Evolutionary conservation across 495 filamentous ascomycete genomes (phyloP).

Genomic region (Venustampulla echinocandica): DNA sequence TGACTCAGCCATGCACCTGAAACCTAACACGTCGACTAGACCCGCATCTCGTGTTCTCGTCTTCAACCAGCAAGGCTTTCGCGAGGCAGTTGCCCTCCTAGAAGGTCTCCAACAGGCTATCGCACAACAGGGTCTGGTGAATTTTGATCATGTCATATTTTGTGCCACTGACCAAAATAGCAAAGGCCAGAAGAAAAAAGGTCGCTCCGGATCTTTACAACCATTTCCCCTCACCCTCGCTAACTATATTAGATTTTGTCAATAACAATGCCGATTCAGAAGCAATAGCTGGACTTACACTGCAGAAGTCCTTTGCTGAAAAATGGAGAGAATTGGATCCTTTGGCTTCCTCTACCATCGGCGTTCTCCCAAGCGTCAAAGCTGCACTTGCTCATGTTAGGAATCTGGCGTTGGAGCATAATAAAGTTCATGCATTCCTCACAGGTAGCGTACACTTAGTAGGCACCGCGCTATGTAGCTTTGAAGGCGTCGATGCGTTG

Average conservation of each 20-base stretch:
- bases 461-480: slow-evolving; percentile 66
- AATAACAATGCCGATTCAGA: slow-evolving; percentile 61
- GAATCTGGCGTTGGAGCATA: slow-evolving; percentile 33
- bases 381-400: slow-evolving; percentile 69
- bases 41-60: slow-evolving; percentile 57
- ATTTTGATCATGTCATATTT: slow-evolving; percentile 79
- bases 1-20: neutral
- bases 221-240: neutral
- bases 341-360: slow-evolving; percentile 37
- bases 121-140: slow-evolving; percentile 29
- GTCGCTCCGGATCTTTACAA: too few species aligned
- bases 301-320: slow-evolving; percentile 65
- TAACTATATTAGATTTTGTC: slow-evolving; percentile 40
- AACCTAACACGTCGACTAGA: slow-evolving; percentile 3
- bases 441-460: slow-evolving; percentile 90
- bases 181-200: slow-evolving; percentile 47
- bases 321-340: slow-evolving; percentile 64
- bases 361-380: slow-evolving; percentile 71
- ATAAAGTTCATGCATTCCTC: slow-evolving; percentile 37
- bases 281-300: slow-evolving; percentile 58
- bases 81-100: slow-evolving; percentile 65
- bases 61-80: slow-evolving; percentile 92
- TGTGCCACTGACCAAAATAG: slow-evolving; percentile 79
- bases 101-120: slow-evolving; percentile 44
- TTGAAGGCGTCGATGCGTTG: slow-evolving; percentile 40